Base-by-base conservation (phyloP, 352 stramenopile species). In the Aphanomyces euteiches region DNA sequence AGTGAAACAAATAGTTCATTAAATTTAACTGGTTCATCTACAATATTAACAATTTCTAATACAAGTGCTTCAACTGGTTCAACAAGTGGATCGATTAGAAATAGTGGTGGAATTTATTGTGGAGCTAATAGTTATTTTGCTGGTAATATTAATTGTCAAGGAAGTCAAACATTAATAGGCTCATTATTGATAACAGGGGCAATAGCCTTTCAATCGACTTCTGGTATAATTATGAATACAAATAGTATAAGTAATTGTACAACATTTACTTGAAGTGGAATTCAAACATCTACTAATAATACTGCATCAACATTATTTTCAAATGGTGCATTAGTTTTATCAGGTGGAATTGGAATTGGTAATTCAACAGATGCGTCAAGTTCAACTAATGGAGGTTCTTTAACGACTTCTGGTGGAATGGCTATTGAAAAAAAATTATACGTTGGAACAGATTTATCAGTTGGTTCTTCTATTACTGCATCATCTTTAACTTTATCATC, bases 361-460 rank as follows among this genome's bases (percentile, higher is more conserved):
- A 58, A 58, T 58, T 37, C 50, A 36, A 58, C 50, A 3, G 50
- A 58, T 58, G 50, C 50, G 36, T 36, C 50, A 36, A 58, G 50
- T 36, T 37, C 15, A 37, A 58, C 50, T 19, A 58, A 58, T 36
- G 50, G 50, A 37, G 50, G 50, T 58, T 58, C 50, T n/a, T n/a
- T 53, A n/a, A 53, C 45, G n/a, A 53, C 45, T 53, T 15, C 45
- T 53, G 45, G 45, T 19, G 45, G 45, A 36, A 36, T 58, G 36
- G 36, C 50, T 36, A 58, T 28, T 58, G 50, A 1, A 37, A 7
- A 28, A 36, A 28, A 28, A 37, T 17, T 58, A 58, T 17, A 17
- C 19, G 36, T 58, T 58, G 50, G 17, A 37, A 58, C 19, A 58
- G 7, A 58, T 13, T 36, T 58, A 36, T 58, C 13, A 37, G 50